Evolutionary conservation across 2,329 filamentous ascomycete genomes (phyloP).

Genomic region (Clarireedia monteithiana): DNA sequence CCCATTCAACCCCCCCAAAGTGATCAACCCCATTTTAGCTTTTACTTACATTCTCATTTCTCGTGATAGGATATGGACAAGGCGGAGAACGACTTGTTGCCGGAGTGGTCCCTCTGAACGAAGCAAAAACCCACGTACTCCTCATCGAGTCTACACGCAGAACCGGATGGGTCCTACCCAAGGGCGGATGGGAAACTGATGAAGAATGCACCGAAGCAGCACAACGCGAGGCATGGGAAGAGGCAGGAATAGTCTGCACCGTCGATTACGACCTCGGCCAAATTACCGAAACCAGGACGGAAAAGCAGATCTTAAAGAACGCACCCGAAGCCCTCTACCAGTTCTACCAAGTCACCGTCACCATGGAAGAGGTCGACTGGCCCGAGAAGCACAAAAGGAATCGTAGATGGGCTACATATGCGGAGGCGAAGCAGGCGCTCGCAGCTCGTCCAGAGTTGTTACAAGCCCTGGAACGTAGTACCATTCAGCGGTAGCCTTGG

Average conservation of each 20-base stretch:
- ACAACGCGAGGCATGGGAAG: constrained; percentile 91
- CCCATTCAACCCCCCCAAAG: background rate
- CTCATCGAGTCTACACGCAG: constrained; percentile 88
- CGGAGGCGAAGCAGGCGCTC: constrained; percentile 71
- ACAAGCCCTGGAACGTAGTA: constrained; percentile 73
- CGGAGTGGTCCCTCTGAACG: constrained; percentile 82
- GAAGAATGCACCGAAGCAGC: constrained; percentile 83
- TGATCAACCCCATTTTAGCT: background rate
- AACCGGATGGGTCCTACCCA: constrained; percentile 92
- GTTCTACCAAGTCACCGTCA: constrained; percentile 84
- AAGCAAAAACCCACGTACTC: constrained; percentile 80
- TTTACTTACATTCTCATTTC: constrained; percentile 19
- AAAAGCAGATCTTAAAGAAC: constrained; percentile 62
- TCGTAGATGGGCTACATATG: constrained; percentile 82
- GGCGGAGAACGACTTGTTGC: constrained; percentile 93
- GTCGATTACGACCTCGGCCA: constrained; percentile 80
- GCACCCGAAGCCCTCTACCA: constrained; percentile 59
- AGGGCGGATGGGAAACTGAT: constrained; percentile 95
- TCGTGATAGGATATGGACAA: constrained; percentile 70
- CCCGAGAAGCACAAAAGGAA: constrained; percentile 89
- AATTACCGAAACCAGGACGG: constrained; percentile 76
- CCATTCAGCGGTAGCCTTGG: constrained; percentile 30
- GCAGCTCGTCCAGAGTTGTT: constrained; percentile 76
- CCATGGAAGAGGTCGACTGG: constrained; percentile 79
- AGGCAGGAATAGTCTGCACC: constrained; percentile 83